phyloP scores from a whole-genome alignment of 2,329 filamentous ascomycete genomes.

The Ramularia endophylla region DNA sequence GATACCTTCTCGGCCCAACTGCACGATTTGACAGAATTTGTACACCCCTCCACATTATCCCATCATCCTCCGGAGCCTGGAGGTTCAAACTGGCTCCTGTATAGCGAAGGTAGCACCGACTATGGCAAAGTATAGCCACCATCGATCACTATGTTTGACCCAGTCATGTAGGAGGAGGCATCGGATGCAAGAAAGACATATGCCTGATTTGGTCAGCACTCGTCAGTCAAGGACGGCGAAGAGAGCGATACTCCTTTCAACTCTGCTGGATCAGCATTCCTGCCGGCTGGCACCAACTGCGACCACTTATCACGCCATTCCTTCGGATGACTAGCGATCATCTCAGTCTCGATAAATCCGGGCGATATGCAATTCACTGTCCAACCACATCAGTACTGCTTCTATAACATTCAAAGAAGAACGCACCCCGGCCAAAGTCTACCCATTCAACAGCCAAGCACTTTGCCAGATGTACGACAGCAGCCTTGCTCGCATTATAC shows the following conservation, averaged over 20 bases:
- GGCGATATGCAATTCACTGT: slow-evolving; percentile 37
- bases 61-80: no score
- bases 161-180: slow-evolving; percentile 46
- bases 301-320: slow-evolving; percentile 37
- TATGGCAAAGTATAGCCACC: no score
- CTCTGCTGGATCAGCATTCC: slow-evolving; percentile 35
- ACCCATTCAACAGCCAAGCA: slow-evolving; percentile 91
- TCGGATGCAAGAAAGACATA: slow-evolving; percentile 46
- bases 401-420: not conserved
- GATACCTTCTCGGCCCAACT: no score
- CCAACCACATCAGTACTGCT: slow-evolving; percentile 12
- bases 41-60: no score
- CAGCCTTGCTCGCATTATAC: slow-evolving; percentile 45
- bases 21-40: no score
- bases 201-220: slow-evolving; percentile 24
- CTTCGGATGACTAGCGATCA: slow-evolving; percentile 30
- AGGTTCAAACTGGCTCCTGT: no score
- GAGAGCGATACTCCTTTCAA: slow-evolving; percentile 27
- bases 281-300: slow-evolving; percentile 34
- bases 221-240: no score
- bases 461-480: slow-evolving; percentile 49
- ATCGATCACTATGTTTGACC: slow-evolving; percentile 31
- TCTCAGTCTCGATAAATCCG: slow-evolving; percentile 38
- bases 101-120: no score
- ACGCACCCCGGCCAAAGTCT: slow-evolving; percentile 31